Percentiles rank a stretch among this genome's conserved stretches.
Evolutionary conservation across 2,329 filamentous ascomycete genomes (phyloP).

Genomic region (Blastomyces silverae): DNA sequence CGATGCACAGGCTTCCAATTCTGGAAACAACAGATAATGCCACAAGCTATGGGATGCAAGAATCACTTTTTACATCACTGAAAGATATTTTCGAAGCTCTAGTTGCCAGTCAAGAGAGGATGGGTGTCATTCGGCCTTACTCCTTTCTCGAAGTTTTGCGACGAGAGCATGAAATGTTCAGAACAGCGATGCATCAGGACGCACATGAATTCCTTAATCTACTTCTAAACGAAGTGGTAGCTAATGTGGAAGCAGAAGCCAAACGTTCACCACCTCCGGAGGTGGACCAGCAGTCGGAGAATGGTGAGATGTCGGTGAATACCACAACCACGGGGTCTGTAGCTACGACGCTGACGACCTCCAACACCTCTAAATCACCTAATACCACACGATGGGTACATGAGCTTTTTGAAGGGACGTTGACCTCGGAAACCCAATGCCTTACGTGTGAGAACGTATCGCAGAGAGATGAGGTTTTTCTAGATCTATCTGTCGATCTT

Average conservation of each 20-base stretch:
- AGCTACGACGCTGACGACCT: conserved; percentile 29
- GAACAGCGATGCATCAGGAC: conserved; percentile 95
- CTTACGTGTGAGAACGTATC: conserved; percentile 94
- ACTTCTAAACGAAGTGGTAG: conserved; percentile 89
- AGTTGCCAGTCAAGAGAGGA: conserved; percentile 71
- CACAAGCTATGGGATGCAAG: conserved; percentile 79
- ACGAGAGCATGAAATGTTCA: conserved; percentile 94
- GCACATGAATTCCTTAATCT: conserved; percentile 95
- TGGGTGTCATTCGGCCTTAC: conserved; percentile 84
- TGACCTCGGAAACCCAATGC: conserved; percentile 95
- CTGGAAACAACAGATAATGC: conserved; percentile 79
- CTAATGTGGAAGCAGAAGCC: conserved; percentile 85
- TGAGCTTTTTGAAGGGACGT: conserved; percentile 87
- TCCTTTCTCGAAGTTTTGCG: conserved; percentile 91
- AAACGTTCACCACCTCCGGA: conserved; percentile 39
- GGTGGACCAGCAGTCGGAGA: conserved; percentile 39
- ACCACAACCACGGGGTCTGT: conserved; percentile 44
- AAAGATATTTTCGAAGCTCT: conserved; percentile 95
- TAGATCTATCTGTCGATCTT: conserved; percentile 92
- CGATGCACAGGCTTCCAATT: conserved; percentile 78
- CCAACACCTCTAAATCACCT: conserved; percentile 46
- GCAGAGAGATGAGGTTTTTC: conserved; percentile 88
- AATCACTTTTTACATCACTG: conserved; percentile 87
- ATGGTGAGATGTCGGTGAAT: conserved; percentile 41
- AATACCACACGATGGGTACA: conserved; percentile 85